These are phyloP conservation scores for Xylariales sp. DNA, from an alignment of 2,329 filamentous ascomycete genomes.

Conservation along the genomic window DNA sequence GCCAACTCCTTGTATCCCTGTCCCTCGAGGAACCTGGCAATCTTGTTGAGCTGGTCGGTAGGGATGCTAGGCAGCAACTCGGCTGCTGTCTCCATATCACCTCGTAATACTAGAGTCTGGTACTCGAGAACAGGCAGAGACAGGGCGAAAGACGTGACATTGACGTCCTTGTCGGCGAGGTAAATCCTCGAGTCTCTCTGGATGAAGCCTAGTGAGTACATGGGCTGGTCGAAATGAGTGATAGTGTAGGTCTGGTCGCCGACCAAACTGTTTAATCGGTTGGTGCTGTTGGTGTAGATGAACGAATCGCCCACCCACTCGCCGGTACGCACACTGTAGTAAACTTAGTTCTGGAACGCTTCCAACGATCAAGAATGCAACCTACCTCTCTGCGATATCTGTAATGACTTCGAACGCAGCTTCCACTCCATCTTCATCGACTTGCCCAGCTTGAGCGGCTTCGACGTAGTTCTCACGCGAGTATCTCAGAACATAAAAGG, in stretches of 20 bases:
- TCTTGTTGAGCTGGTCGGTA: conserved; percentile 95
- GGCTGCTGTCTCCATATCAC: conserved; percentile 90
- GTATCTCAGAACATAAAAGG: conserved; percentile 93
- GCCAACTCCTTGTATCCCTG: conserved; percentile 97
- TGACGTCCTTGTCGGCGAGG: conserved; percentile 94
- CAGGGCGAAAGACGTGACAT: conserved; percentile 87
- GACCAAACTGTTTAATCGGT: conserved; percentile 96
- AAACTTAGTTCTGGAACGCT: conserved; percentile 43
- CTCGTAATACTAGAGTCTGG: conserved; percentile 93
- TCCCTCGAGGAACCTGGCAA: conserved; percentile 95
- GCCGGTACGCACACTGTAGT: conserved; percentile 81
- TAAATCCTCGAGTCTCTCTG: conserved; percentile 96
- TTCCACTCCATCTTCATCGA: conserved; percentile 93
- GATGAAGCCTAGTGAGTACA: conserved; percentile 96
- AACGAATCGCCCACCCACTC: conserved; percentile 99
- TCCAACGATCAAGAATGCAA: neutral
- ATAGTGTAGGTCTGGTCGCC: conserved; percentile 98
- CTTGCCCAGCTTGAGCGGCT: conserved; percentile 82
- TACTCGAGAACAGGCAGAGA: conserved; percentile 96
- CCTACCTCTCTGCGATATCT: conserved; percentile 88
- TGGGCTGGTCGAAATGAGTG: conserved; percentile 93
- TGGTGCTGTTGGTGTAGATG: conserved; percentile 97
- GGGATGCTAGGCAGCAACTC: conserved; percentile 88
- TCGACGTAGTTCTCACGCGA: conserved; percentile 89
- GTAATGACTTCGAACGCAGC: conserved; percentile 96